Conservation (phyloP, 345 rosid genomes). For the Populus davidiana region DNA sequence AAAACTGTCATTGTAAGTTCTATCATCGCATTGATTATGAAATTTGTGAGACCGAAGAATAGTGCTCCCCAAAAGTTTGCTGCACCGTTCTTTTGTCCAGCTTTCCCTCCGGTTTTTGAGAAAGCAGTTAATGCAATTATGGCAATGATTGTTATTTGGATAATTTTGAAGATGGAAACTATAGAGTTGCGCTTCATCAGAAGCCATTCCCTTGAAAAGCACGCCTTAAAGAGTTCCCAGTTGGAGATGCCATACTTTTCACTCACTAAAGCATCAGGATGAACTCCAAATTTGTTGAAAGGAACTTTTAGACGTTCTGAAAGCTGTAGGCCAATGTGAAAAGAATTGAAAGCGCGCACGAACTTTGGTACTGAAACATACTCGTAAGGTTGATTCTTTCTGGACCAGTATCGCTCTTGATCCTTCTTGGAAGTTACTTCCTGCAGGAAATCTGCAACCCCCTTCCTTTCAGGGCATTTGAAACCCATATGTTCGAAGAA, state of each 20-base stretch:
- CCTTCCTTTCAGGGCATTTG: constrained; percentile 71
- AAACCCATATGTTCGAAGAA: constrained; percentile 72
- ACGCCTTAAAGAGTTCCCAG: constrained; percentile 62
- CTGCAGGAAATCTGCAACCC: constrained; percentile 74
- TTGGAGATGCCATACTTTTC: constrained; percentile 69
- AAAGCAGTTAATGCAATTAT: constrained; percentile 14
- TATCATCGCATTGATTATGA: constrained; percentile 21
- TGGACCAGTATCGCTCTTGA: constrained; percentile 76
- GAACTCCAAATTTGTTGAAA: constrained; percentile 50
- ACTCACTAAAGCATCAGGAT: constrained; percentile 60
- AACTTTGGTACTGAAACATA: constrained; percentile 51
- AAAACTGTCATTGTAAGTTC: constrained; percentile 18
- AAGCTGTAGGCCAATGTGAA: constrained; percentile 47
- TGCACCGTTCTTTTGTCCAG: constrained; percentile 10
- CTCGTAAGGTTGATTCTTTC: constrained; percentile 44
- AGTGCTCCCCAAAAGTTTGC: constrained; percentile 18
- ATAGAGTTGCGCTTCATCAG: constrained; percentile 54
- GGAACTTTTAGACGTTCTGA: constrained; percentile 46
- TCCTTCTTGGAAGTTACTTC: constrained; percentile 78
- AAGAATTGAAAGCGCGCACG: constrained; percentile 45
- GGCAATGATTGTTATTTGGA: constrained; percentile 19
- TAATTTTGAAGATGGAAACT: constrained; percentile 20
- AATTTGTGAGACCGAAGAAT: constrained; percentile 14
- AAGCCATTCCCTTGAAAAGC: constrained; percentile 69
- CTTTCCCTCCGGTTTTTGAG: constrained; percentile 22